A percentile compares a stretch with the other conserved stretches of the same genome.
Conservation (phyloP, 805 yeast species). For the Yarrowia alimentaria region DNA sequence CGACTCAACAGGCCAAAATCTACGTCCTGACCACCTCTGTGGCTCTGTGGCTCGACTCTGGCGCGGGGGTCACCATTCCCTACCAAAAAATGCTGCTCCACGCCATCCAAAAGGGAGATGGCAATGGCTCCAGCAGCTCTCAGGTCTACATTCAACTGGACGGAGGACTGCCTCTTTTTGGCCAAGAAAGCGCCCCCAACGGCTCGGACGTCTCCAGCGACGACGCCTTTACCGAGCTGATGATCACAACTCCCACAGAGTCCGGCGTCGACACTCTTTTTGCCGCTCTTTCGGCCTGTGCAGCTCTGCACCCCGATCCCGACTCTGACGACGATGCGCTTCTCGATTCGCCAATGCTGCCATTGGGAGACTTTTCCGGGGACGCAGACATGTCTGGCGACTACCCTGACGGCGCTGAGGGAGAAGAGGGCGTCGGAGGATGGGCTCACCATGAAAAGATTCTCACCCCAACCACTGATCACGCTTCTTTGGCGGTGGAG, state of each 20-base stretch:
- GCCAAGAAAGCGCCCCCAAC: too few relatives aligned
- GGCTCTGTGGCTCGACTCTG: conserved; percentile 33
- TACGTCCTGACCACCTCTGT: conserved; percentile 37
- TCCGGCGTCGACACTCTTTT: conserved; percentile 28
- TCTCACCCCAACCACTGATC: conserved; percentile 5
- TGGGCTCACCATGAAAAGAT: conserved; percentile 22
- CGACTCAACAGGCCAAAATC: conserved; percentile 24
- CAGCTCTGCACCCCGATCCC: conserved; percentile 34
- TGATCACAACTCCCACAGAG: conserved; percentile 33
- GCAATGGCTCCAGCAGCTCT: too few relatives aligned
- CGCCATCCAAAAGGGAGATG: conserved; percentile 32
- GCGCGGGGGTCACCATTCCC: conserved; percentile 32
- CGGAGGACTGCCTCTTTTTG: too few relatives aligned
- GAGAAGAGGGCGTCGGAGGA: conserved; percentile 21
- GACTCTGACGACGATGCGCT: conserved; percentile 20
- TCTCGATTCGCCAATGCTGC: too few relatives aligned
- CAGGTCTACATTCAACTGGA: conserved; percentile 17
- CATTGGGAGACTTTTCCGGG: too few relatives aligned
- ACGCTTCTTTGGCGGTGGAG: conserved; percentile 17
- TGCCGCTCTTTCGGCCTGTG: conserved; percentile 33
- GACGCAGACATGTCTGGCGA: too few relatives aligned
- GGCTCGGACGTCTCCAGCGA: neutral
- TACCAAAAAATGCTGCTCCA: conserved; percentile 35
- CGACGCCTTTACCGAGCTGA: conserved; percentile 10
- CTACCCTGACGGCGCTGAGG: conserved; percentile 5